Evolutionary conservation across 75 land plant species (phyloP).

Genomic region (Picea glauca): DNA sequence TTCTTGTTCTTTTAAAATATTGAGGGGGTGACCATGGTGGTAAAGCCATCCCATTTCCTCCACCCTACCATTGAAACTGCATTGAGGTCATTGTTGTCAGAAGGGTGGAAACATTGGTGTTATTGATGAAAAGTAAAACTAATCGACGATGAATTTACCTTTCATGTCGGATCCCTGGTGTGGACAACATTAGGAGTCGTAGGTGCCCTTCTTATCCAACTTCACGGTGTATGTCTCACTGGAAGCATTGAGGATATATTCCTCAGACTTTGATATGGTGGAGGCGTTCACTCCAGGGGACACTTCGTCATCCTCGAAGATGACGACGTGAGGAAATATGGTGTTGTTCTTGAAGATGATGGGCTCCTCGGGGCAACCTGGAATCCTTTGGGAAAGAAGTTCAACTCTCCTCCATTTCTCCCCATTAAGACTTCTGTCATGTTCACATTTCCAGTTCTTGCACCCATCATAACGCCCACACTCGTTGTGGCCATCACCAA

Average conservation of each 20-base stretch:
- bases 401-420: slow-evolving; percentile 52
- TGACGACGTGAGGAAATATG: slow-evolving; percentile 89
- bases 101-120: background rate
- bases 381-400: slow-evolving; percentile 50
- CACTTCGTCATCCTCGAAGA: slow-evolving; percentile 84
- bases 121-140: background rate
- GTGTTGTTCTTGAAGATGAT: slow-evolving; percentile 85
- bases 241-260: slow-evolving; percentile 68
- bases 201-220: slow-evolving; percentile 60
- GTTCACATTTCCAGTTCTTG: slow-evolving; percentile 34
- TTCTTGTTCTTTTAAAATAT: no score
- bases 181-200: slow-evolving; percentile 81
- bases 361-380: slow-evolving; percentile 56
- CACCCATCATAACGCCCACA: slow-evolving; percentile 18
- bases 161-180: slow-evolving; percentile 89
- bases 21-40: no score
- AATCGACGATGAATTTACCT: slow-evolving; percentile 69
- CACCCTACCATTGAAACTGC: no score
- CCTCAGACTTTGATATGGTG: slow-evolving; percentile 61
- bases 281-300: slow-evolving; percentile 65
- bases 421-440: slow-evolving; percentile 68
- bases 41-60: no score
- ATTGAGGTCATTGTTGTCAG: background rate
- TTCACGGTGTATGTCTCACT: slow-evolving; percentile 59
- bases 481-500: slow-evolving; percentile 28